Evolutionary conservation across 2,329 filamentous ascomycete genomes (phyloP).

Genomic region (Neopestalotiopsis sp.): DNA sequence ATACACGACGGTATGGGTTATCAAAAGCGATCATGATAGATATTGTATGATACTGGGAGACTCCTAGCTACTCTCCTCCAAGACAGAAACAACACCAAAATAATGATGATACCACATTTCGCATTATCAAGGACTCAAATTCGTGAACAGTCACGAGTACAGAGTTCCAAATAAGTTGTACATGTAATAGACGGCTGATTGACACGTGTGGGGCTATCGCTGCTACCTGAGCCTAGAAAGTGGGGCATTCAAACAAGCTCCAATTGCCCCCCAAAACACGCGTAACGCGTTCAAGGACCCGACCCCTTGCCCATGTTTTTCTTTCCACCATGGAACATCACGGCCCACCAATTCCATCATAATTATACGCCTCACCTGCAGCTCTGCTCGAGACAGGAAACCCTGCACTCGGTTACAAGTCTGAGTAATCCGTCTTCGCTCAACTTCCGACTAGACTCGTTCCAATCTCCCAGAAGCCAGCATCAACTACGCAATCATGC

Average conservation of each 20-base stretch:
- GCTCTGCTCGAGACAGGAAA: not conserved
- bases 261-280: constrained; percentile 11
- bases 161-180: not conserved
- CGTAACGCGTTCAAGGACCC: constrained; percentile 19
- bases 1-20: not conserved
- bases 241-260: not conserved
- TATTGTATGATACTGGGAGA: constrained; percentile 5
- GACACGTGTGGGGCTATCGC: not conserved
- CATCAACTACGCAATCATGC: constrained; percentile 27
- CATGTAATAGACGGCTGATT: not conserved
- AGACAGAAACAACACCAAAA: not conserved
- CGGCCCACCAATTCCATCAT: constrained; percentile 15
- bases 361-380: not conserved
- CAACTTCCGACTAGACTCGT: not conserved
- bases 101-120: not conserved
- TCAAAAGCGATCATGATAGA: not conserved
- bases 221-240: not conserved
- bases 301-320: constrained; percentile 19
- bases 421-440: not conserved
- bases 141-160: not conserved
- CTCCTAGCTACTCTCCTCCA: not conserved
- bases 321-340: constrained; percentile 16
- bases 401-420: not conserved
- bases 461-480: not conserved
- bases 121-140: not conserved